Base-by-base conservation (phyloP, 2,329 filamentous ascomycete species). In the Fusarium sororula region DNA sequence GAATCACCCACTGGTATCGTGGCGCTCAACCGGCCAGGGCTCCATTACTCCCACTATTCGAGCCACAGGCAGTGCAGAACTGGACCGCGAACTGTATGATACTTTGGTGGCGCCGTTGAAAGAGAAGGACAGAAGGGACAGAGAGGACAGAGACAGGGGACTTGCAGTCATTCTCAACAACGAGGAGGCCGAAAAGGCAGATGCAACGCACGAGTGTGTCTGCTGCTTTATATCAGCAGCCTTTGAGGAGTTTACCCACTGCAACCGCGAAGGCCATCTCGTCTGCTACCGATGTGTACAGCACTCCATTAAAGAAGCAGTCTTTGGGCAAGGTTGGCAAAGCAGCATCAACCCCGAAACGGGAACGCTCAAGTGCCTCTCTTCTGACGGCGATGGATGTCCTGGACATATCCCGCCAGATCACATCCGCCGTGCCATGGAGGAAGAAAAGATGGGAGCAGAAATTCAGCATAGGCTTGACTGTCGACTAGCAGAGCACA, bases 301-400 rank as follows among this genome's bases (percentile, higher is more conserved):
- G 72, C 90, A 93, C 73, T 92, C 95, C 17, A 88, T 96, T 67
- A 93, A 92, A 56, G 96, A 98, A 80, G 95, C 95, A 5, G 85
- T 98, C 0, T 98, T 97, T 80, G 96, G 96, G 1, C 96, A 98
- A 81, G 94, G 94, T 59, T 98, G 96, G 94, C 89, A 90, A 56
- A 91, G 93, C 67, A 96, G 90, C 77, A 92, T 98, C 76, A 89
- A 96, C 79, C 83, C 90, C 35, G 87, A 91, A 66, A 90, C 87
- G 42, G 93, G 93, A 42, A 95, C 94, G 0, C 86, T 98, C 61
- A 90, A 90, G 69, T 98, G 96, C 80, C 88, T 97, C n/a, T 94
- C 95, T 3, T 91, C 94, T 0, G 88, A 92, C 57, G 85, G 89
- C 1, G 84, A 87, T 50, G 90, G 90, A n/a, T 98, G 96, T 77